Base-by-base conservation (phyloP, 306 rosid genomes). In the Betula pendula region DNA sequence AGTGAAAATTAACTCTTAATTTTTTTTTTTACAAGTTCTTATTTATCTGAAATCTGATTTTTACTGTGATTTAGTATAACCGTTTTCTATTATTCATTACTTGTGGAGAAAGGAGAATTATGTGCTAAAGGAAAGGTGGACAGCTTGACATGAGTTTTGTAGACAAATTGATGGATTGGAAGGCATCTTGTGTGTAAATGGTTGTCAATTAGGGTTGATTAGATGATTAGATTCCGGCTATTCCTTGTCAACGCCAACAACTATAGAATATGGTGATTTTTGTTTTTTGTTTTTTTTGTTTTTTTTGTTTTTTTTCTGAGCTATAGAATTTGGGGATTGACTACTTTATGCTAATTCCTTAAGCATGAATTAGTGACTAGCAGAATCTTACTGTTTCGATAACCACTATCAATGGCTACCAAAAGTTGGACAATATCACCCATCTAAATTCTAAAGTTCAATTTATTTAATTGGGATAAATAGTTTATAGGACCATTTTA, bases 201-300 rank as follows among this genome's bases (percentile, higher is more conserved):
- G 63, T 56, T 56, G 63, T 24, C 63, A 56, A 56, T 56, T 56
- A 10, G 16, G 63, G 63, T 56, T 24, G 49, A 56, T 56, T 56
- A 24, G 63, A 24, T 56, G 15, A 56, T 56, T 56, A 8, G 63
- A 24, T 56, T 56, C 63, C 33, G 2, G 29, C 31, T 56, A 20
- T 56, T 27, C 31, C 11, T 56, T 56, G 31, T 24, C 63, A 56
- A 56, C 33, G 13, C 27, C 53, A 49, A 49, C n/a, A 4, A 45
- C 8, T 11, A 13, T 45, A 13, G 49, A 45, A 45, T 45, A 45
- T 10, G 14, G 49, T 3, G 5, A 38, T 0, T 5, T 38, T 38
- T 38, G n/a, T n/a, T n/a, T n/a, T n/a, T n/a, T n/a, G n/a, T 5
- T 14, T 17, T 48, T 3, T 15, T 48, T 17, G 3, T 48, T 14